phyloP scores from a whole-genome alignment of 345 rosid genomes.

The Rhizophora mangle region DNA sequence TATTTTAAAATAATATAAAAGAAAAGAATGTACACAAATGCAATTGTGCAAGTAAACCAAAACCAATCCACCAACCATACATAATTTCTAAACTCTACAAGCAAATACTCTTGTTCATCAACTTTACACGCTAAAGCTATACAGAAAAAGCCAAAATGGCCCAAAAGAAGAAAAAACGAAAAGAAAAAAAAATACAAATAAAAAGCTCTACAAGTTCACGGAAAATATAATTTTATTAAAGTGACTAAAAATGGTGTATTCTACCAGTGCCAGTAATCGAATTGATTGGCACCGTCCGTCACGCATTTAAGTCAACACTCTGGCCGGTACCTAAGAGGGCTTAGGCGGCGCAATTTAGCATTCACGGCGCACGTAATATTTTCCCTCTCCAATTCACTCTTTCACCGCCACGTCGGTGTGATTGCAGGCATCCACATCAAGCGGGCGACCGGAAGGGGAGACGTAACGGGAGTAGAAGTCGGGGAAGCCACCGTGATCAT shows the following conservation, averaged over 20 bases:
- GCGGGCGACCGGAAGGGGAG: constrained; percentile 8
- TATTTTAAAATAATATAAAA: no score
- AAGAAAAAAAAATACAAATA: no score
- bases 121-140: no score
- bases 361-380: background rate
- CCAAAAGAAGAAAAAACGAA: no score
- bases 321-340: background rate
- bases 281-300: background rate
- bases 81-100: background rate
- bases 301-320: constrained; percentile 17
- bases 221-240: no score
- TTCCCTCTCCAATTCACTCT: constrained; percentile 12
- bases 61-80: background rate
- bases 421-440: background rate
- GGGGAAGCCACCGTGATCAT: constrained; percentile 14
- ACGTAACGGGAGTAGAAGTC: constrained; percentile 24
- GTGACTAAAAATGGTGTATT: no score
- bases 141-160: no score
- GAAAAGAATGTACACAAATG: no score
- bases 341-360: background rate
- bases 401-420: constrained; percentile 18
- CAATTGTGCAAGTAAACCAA: background rate
- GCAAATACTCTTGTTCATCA: background rate
- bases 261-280: no score
- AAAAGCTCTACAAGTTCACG: no score